Conservation (phyloP, 176 grass and related monocot species). For the Carex myosuroides region DNA sequence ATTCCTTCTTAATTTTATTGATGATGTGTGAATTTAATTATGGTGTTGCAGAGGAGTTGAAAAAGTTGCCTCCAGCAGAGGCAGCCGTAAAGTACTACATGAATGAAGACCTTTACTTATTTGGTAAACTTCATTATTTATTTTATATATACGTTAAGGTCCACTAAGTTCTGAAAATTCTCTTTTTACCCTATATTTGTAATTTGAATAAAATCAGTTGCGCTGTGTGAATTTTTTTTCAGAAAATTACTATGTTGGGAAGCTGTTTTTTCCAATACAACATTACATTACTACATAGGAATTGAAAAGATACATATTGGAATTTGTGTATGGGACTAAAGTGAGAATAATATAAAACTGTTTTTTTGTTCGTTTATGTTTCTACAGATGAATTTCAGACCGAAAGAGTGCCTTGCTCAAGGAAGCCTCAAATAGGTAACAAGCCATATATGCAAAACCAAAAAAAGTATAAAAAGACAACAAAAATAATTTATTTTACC, state of each 20-base stretch:
- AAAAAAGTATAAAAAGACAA: neutral
- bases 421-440: constrained; percentile 83
- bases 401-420: constrained; percentile 52
- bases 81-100: constrained; percentile 72
- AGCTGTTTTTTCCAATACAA: neutral
- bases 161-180: neutral
- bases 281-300: neutral
- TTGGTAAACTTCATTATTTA: constrained; percentile 41
- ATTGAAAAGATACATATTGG: neutral
- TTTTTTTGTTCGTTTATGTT: neutral
- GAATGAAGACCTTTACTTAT: constrained; percentile 89
- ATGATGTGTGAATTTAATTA: constrained; percentile 18
- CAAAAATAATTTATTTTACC: neutral
- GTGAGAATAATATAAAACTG: neutral
- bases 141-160: neutral
- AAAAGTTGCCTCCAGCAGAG: constrained; percentile 62
- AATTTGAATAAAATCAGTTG: neutral
- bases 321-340: neutral
- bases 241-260: neutral
- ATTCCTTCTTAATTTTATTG: neutral
- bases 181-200: neutral
- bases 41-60: constrained; percentile 60
- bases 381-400: constrained; percentile 90
- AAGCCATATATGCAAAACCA: neutral
- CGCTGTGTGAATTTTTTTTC: neutral